Evolutionary conservation across 1,284 basidiomycete genomes (phyloP), one percentile per base, ranked within the genome.

Genomic region (Austropuccinia psidii): DNA sequence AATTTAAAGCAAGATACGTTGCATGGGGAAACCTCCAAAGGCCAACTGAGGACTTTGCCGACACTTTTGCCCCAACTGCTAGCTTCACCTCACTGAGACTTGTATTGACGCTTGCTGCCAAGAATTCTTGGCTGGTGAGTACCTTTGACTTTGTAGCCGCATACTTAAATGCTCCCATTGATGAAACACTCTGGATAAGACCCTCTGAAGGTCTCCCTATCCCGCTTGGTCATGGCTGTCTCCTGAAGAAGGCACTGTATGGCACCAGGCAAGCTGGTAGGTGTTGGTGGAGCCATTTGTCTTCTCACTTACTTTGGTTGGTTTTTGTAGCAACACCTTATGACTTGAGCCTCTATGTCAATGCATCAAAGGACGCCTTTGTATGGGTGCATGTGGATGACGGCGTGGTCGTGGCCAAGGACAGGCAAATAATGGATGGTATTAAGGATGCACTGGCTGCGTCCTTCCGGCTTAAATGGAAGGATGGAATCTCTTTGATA

Each of bases 111-210:
- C 24, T 65, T 2, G 43, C 45, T 7, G 62, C 41, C 17, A n/a
- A 19, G 19, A 31, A 49, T 27, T 9, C 29, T 4, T 65, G 62
- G 62, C 62, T 31, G 1, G 43, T 65, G 3, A 41, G 45, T 3
- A 33, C 8, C 33, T 65, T 65, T 35, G 41, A 65, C 39, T 47
- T 65, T 47, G 62, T 65, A 21, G 65, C 35, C 1, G 65, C 65
- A 1, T 67, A 67, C 17, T 33, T 67, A 1, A 67, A 67, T 50
- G 41, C 49, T 5, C 65, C 50, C 31, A 67, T 55, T 43, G 37
- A 52, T 24, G 49, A 67, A 15, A 37, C 52, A 21, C 49, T 67
- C 2, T 67, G 50, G 49, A 50, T 67, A 2, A 27, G 7, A 11
- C 65, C 45, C 1, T 47, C 64, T 11, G 27, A 31, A 8, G 64